phyloP scores from a whole-genome alignment of 768 basidiomycete species.

The Amanita thiersii region DNA sequence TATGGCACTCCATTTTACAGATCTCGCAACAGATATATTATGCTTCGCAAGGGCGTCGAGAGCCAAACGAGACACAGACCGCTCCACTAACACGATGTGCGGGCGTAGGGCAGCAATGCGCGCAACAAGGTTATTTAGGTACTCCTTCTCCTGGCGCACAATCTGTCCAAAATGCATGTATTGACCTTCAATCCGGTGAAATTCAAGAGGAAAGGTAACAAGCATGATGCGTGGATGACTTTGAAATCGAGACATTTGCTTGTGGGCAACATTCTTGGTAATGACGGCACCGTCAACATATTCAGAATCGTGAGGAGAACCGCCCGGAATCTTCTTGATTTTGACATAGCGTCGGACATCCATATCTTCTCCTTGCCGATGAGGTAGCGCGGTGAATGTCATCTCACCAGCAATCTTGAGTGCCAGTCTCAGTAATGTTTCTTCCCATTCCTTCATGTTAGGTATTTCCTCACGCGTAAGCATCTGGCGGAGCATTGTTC shows the following conservation, averaged over 20 bases:
- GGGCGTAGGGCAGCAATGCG: constrained; percentile 90
- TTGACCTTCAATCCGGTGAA: constrained; percentile 86
- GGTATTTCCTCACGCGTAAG: constrained; percentile 77
- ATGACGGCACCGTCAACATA: constrained; percentile 96
- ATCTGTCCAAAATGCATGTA: constrained; percentile 91
- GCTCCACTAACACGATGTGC: constrained; percentile 87
- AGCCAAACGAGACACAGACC: constrained; percentile 85
- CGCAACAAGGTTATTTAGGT: constrained; percentile 77
- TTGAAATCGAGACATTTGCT: constrained; percentile 80
- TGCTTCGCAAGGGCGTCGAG: constrained; percentile 79
- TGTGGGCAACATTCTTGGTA: constrained; percentile 96
- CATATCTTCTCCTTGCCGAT: constrained; percentile 86
- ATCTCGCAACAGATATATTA: constrained; percentile 84
- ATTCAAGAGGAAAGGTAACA: constrained; percentile 91
- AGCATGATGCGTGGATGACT: constrained; percentile 92
- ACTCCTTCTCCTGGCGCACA: constrained; percentile 87
- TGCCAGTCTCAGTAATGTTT: constrained; percentile 70
- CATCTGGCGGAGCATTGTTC: constrained; percentile 88
- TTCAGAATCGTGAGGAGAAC: constrained; percentile 86
- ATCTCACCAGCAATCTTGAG: constrained; percentile 82
- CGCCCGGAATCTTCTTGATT: constrained; percentile 97
- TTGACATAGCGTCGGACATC: constrained; percentile 94
- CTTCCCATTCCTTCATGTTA: constrained; percentile 83
- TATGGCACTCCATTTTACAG: constrained; percentile 84
- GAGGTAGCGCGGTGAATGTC: constrained; percentile 61